Evolutionary conservation across 768 basidiomycete species (phyloP).

Genomic region (Vararia minispora): DNA sequence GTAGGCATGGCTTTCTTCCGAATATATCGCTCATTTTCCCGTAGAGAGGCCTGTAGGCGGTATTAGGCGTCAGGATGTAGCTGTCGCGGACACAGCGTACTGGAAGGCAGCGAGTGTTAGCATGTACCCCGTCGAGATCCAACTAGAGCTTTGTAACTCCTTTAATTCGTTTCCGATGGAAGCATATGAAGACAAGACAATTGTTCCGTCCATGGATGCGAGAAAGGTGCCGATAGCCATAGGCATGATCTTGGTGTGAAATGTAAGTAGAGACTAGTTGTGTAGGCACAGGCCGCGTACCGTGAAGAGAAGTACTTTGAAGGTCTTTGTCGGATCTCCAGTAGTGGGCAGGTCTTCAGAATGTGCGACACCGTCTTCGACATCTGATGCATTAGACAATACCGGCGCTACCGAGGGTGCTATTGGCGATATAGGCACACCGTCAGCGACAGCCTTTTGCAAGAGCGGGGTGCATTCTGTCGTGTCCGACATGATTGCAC

Average conservation of each 20-base stretch:
- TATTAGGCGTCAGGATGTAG: not conserved
- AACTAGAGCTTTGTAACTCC: slow-evolving; percentile 52
- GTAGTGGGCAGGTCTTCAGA: too few species aligned
- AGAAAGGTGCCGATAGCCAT: slow-evolving; percentile 22
- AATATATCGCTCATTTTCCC: slow-evolving; percentile 57
- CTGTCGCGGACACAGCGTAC: slow-evolving; percentile 30
- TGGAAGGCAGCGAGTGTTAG: slow-evolving; percentile 51
- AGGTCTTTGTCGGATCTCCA: not conserved
- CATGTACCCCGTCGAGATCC: slow-evolving; percentile 57
- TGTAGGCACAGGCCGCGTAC: too few species aligned
- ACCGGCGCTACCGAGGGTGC: too few species aligned
- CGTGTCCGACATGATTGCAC: too few species aligned
- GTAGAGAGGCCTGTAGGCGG: slow-evolving; percentile 39
- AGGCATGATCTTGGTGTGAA: slow-evolving; percentile 22
- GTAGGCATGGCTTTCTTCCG: slow-evolving; percentile 44
- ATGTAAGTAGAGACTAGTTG: too few species aligned
- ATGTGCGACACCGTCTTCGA: too few species aligned
- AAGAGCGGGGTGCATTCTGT: too few species aligned
- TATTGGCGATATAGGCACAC: too few species aligned
- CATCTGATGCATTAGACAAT: too few species aligned
- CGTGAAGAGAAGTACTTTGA: not conserved
- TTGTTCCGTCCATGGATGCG: slow-evolving; percentile 23
- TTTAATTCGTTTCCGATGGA: slow-evolving; percentile 36
- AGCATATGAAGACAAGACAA: slow-evolving; percentile 24
- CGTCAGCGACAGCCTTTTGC: too few species aligned